These are phyloP conservation scores for Exophiala spinifera DNA, from an alignment of 2,329 filamentous ascomycete species.

Conservation along the genomic window DNA sequence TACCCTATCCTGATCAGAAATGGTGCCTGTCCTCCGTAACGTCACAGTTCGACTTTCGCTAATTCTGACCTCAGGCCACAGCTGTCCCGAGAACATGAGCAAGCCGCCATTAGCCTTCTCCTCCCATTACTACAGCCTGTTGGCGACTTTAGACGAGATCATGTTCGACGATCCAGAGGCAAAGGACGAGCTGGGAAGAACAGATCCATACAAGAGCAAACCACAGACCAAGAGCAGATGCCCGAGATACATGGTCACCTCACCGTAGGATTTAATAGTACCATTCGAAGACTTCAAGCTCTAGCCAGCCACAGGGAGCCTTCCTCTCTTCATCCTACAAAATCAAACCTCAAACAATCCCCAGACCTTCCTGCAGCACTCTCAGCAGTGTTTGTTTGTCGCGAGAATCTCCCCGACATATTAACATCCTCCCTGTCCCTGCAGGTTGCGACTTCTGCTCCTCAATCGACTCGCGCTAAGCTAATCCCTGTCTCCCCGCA, in stretches of 20 bases:
- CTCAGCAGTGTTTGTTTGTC: conserved; percentile 22
- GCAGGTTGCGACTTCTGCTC: conserved; percentile 19
- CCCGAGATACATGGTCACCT: conserved; percentile 36
- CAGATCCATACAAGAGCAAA: conserved; percentile 6
- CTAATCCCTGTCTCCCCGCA: conserved; percentile 19
- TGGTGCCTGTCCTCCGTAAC: conserved; percentile 11
- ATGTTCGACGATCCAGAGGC: conserved; percentile 40
- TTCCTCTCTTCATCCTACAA: conserved; percentile 4
- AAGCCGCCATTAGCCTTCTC: conserved; percentile 19
- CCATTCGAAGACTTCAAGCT: conserved; percentile 42
- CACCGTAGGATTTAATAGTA: conserved; percentile 45
- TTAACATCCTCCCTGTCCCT: conserved; percentile 21
- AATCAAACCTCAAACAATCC: not conserved
- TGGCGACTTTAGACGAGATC: conserved; percentile 38
- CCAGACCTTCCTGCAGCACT: conserved; percentile 3
- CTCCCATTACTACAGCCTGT: conserved; percentile 33
- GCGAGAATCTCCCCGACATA: conserved; percentile 21
- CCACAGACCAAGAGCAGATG: conserved; percentile 23
- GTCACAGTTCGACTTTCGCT: not conserved
- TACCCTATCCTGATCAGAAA: conserved; percentile 23
- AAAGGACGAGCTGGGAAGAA: conserved; percentile 15
- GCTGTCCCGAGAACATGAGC: conserved; percentile 13
- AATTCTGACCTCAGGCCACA: conserved; percentile 13
- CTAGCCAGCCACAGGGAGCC: conserved; percentile 30
- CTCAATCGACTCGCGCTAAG: conserved; percentile 7